Base-by-base conservation (phyloP, 202 grass and related monocot genomes). In the Schoenoplectus tabernaemontani region DNA sequence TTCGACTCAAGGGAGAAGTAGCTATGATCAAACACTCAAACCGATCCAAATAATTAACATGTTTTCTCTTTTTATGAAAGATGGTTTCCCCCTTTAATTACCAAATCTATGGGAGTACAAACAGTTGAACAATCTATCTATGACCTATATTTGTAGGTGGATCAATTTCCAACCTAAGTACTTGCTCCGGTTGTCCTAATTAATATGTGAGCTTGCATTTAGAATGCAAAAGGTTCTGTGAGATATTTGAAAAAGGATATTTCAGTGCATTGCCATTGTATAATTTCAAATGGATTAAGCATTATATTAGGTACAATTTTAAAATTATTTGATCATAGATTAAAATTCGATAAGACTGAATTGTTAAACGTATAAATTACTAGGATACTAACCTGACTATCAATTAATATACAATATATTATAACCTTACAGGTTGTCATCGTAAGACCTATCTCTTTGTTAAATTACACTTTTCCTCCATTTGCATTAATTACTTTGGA, bases 91-190 rank as follows among this genome's bases (percentile, higher is more conserved):
- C 9, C 5, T 17, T 43, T 72, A 48, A 26, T 30, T 50, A 48
- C 43, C 67, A 71, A 71, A 71, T 71, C 67, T 71, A 48, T 48
- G 66, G 41, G 66, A 71, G 10, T 46, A 69, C 8, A 23, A 48
- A 48, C 4, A 28, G 67, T 71, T 47, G 5, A 15, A 12, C 50
- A 17, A 56, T 20, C 51, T 56, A 56, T n/a, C 20, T 26, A 46
- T 26, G 19, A 70, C n/a, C 66, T 26, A 48, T 71, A 71, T 47
- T 42, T 71, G 12, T 16, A 72, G 68, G 68, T 48, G 43, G 23
- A 9, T 71, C 4, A 71, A 71, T 71, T 71, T 71, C 19, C 22
- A 2, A 67, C 19, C 20, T 26, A 47, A 71, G 42, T 71, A 71
- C 67, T 12, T 69, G 22, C 46, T 69, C 65, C 39, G 26, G 39